Base-by-base conservation (phyloP, 1,284 basidiomycete genomes). In the Papiliotrema flavescens region DNA sequence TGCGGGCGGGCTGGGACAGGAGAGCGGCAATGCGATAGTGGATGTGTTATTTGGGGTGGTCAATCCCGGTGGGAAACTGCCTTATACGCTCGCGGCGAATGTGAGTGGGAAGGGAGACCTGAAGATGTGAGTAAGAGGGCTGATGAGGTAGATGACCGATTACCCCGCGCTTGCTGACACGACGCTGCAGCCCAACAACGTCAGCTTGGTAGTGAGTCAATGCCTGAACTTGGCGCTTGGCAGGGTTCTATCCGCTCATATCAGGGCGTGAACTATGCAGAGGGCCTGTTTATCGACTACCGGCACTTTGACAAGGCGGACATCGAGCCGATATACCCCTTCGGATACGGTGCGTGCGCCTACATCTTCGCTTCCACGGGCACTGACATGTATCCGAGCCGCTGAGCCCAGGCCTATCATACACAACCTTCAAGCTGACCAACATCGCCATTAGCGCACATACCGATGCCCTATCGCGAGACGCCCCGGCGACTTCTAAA, bases 1-100 rank as follows among this genome's bases (percentile, higher is more conserved):
- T 56, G 80, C 85, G 1, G 88, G 87, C 84, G 88, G 88, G 61
- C 80, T 87, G 47, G 88, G 89, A 2, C 83, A 87, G 17, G 85
- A 63, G 66, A 67, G 59, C 45, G 72, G 89, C 0, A 84, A 86
- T 51, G 86, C 87, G n/a, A 85, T 91, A 48, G 85, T 85, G 3
- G 87, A 90, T 60, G 83, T 90, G 6, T 71, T 91, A 2, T 84
- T 87, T 48, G 89, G 89, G 35, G 82, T 83, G 62, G 82, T 84
- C 55, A 90, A 89, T 69, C 89, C 89, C 0, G 84, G 84, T 41
- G 89, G 85, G 23, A 68, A 69, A 54, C 68, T 79, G 0, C 75
- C 76, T 1, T 79, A 74, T 62, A 77, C 75, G 1, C 58, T 78
- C 20, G 76, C 51, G 13, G n/a, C 17, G 20, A 49, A 47, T 26